These are phyloP conservation scores for Epichloe uncinata DNA, from an alignment of 2,329 filamentous ascomycete genomes.

Conservation along the genomic window DNA sequence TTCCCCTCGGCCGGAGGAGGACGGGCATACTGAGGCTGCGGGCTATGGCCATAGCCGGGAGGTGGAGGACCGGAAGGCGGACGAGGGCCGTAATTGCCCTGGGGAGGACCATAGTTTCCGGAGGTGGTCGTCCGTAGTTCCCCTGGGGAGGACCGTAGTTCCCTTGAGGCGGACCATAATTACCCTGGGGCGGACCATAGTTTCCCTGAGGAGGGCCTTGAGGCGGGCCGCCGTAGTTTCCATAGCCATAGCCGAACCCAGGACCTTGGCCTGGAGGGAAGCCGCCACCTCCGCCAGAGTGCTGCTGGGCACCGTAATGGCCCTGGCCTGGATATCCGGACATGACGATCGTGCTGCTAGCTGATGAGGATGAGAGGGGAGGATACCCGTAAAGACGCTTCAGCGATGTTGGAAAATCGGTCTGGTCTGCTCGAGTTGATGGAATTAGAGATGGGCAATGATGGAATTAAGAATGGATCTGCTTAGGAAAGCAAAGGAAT, in stretches of 20 bases:
- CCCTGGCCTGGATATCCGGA: conserved; percentile 29
- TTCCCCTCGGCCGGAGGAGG: conserved; percentile 9
- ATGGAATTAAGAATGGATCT: too few species aligned
- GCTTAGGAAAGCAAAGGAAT: too few species aligned
- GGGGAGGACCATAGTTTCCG: conserved; percentile 7
- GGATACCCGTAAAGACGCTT: too few species aligned
- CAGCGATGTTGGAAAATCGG: too few species aligned
- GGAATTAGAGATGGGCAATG: too few species aligned
- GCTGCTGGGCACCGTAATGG: conserved; percentile 21
- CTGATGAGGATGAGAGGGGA: too few species aligned
- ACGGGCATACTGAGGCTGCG: conserved; percentile 6
- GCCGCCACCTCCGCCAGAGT: conserved; percentile 17
- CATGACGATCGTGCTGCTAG: conserved; percentile 16
- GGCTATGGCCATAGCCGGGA: not conserved
- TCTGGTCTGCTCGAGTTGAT: too few species aligned
- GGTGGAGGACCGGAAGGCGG: conserved; percentile 9
- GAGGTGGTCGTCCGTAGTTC: not conserved
- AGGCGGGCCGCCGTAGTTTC: conserved; percentile 14
- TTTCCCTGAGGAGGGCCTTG: conserved; percentile 10
- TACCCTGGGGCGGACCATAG: conserved; percentile 13
- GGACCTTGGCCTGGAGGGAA: conserved; percentile 11
- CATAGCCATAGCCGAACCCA: conserved; percentile 19
- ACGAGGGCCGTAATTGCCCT: conserved; percentile 8
- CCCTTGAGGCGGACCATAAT: conserved; percentile 13
- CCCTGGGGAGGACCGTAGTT: conserved; percentile 9